Conservation (phyloP, 306 rosid species). For the Dryas drummondii region DNA sequence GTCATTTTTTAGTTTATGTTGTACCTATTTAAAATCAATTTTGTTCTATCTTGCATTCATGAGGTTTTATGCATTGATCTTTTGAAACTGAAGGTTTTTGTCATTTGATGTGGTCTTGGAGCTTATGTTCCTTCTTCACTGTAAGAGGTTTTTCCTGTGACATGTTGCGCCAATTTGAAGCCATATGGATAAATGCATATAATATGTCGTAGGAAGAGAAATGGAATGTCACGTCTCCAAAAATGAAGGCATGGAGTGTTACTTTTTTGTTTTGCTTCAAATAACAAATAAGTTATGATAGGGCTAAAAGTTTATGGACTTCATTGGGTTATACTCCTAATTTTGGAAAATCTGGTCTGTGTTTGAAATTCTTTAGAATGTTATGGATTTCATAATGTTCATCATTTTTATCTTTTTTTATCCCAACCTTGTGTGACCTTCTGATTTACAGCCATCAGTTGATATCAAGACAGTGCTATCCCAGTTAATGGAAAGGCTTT, state of each 20-base stretch:
- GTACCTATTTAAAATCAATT: neutral
- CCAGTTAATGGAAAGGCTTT: slow-evolving; percentile 96
- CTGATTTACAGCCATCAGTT: slow-evolving; percentile 68
- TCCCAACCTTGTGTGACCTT: slow-evolving; percentile 2
- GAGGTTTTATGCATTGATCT: slow-evolving; percentile 1
- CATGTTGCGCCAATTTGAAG: neutral
- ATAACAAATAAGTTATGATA: neutral
- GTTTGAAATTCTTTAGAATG: neutral
- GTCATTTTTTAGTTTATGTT: neutral
- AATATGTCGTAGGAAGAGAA: neutral
- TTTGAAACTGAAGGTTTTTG: neutral
- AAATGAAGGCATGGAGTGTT: neutral
- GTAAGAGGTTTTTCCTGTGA: neutral
- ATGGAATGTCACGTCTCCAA: neutral
- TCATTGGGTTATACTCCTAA: neutral
- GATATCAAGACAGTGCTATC: slow-evolving; percentile 95
- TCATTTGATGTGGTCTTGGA: neutral
- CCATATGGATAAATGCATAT: neutral
- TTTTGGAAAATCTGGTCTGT: neutral
- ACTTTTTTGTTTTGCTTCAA: neutral
- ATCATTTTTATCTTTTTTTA: slow-evolving; percentile 1
- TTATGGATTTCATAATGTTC: neutral
- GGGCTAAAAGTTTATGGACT: neutral
- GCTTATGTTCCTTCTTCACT: neutral
- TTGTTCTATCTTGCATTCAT: neutral